Percentiles rank a stretch among this genome's conserved stretches.
phyloP scores from a whole-genome alignment of 2,329 filamentous ascomycete species.

The Drechslera avenae region DNA sequence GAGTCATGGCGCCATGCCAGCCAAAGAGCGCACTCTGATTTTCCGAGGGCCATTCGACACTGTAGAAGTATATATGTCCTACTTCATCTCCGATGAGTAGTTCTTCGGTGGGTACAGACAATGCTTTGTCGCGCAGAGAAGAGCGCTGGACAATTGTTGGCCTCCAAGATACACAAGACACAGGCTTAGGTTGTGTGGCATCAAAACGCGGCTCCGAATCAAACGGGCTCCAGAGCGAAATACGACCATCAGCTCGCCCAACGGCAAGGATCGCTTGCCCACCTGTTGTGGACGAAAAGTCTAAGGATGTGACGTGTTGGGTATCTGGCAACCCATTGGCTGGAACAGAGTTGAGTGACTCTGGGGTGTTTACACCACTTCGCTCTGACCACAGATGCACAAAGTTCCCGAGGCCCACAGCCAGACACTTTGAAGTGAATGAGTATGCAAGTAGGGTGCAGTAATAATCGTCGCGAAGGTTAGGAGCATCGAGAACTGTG shows the following conservation, averaged over 20 bases:
- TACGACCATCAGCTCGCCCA: conserved; percentile 75
- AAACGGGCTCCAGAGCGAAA: conserved; percentile 78
- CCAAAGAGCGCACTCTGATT: conserved; percentile 68
- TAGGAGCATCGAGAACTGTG: conserved; percentile 84
- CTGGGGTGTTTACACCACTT: conserved; percentile 66
- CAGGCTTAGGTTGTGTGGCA: conserved; percentile 69
- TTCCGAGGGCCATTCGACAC: conserved; percentile 76
- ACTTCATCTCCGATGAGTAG: conserved; percentile 83
- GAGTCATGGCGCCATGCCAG: conserved; percentile 78
- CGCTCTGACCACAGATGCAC: conserved; percentile 90
- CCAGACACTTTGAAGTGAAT: conserved; percentile 72
- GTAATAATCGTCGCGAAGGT: conserved; percentile 93
- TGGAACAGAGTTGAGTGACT: conserved; percentile 59
- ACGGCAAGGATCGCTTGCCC: conserved; percentile 81
- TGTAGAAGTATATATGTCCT: conserved; percentile 85
- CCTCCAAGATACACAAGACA: conserved; percentile 83
- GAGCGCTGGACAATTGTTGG: conserved; percentile 61
- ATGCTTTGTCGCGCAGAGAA: conserved; percentile 56
- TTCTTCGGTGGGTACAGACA: conserved; percentile 73
- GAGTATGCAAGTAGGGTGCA: conserved; percentile 91
- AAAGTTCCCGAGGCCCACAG: conserved; percentile 77
- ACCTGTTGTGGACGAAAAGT: conserved; percentile 82
- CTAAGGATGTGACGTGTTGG: conserved; percentile 76
- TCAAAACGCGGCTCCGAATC: conserved; percentile 75
- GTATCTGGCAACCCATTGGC: conserved; percentile 30